Conservation (phyloP, 2,329 filamentous ascomycete species). For the Podosphaera fusca region DNA sequence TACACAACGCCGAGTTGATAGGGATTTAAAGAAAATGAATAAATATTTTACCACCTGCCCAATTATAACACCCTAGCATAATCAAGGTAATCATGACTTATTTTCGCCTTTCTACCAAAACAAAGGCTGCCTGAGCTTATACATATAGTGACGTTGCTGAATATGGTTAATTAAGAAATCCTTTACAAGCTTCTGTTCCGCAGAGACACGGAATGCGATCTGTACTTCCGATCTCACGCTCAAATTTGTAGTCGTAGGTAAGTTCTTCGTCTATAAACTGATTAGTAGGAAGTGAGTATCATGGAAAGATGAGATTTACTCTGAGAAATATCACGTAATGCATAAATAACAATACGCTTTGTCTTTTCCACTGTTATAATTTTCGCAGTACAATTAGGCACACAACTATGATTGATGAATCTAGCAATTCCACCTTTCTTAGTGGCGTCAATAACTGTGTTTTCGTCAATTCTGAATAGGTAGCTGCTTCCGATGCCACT, state of each 20-base stretch:
- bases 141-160: not conserved
- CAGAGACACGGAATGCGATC: conserved; percentile 96
- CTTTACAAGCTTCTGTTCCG: conserved; percentile 88
- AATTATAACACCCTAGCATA: too few species aligned
- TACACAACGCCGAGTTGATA: too few species aligned
- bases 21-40: too few species aligned
- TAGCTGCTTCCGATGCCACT: conserved; percentile 95
- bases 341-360: conserved; percentile 97
- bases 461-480: conserved; percentile 93
- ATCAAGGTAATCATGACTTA: too few species aligned
- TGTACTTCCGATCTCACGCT: conserved; percentile 81
- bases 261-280: conserved; percentile 64
- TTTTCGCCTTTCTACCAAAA: too few species aligned
- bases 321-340: conserved; percentile 77
- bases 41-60: too few species aligned
- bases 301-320: conserved; percentile 37
- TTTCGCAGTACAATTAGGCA: conserved; percentile 95
- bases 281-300: conserved; percentile 6
- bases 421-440: conserved; percentile 95
- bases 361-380: conserved; percentile 98
- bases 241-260: conserved; percentile 99
- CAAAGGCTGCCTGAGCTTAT: too few species aligned
- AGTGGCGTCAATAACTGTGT: conserved; percentile 90
- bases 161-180: conserved; percentile 67
- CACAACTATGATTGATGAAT: conserved; percentile 97